Conservation (phyloP, 1,284 basidiomycete genomes). For the Sporisorium sorghi region DNA sequence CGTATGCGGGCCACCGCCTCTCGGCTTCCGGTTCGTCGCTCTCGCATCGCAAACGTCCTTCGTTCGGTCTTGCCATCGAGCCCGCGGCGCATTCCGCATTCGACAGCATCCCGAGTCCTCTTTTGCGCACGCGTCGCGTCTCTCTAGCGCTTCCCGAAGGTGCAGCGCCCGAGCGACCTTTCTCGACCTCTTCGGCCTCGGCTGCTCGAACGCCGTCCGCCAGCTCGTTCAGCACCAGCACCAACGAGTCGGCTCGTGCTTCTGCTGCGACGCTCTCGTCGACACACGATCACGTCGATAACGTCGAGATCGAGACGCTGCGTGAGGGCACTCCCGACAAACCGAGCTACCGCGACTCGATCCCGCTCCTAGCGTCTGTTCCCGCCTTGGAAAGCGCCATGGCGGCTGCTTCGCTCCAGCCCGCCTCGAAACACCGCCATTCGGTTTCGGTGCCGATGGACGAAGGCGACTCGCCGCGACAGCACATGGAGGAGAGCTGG, state of each 20-base stretch:
- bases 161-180: conserved; percentile 12
- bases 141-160: conserved; percentile 24
- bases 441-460: conserved; percentile 42
- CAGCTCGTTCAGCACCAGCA: conserved; percentile 26
- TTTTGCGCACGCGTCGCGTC: conserved; percentile 27
- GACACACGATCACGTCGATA: conserved; percentile 22
- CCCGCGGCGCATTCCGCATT: conserved; percentile 50
- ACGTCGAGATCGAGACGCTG: conserved; percentile 34
- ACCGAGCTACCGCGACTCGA: background rate
- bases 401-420: conserved; percentile 16
- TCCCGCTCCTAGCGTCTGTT: conserved; percentile 9
- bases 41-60: conserved; percentile 44
- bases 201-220: conserved; percentile 10
- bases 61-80: conserved; percentile 48
- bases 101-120: conserved; percentile 50
- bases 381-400: conserved; percentile 22
- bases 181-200: conserved; percentile 31
- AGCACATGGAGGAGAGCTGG: conserved; percentile 42
- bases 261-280: conserved; percentile 38
- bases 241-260: conserved; percentile 18
- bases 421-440: conserved; percentile 13
- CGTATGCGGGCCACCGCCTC: conserved; percentile 22
- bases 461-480: conserved; percentile 42
- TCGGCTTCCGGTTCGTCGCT: conserved; percentile 30
- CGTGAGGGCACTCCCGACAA: conserved; percentile 24